Base-by-base conservation (phyloP, 2,329 filamentous ascomycete species). In the Emmonsiellopsis sp. region DNA sequence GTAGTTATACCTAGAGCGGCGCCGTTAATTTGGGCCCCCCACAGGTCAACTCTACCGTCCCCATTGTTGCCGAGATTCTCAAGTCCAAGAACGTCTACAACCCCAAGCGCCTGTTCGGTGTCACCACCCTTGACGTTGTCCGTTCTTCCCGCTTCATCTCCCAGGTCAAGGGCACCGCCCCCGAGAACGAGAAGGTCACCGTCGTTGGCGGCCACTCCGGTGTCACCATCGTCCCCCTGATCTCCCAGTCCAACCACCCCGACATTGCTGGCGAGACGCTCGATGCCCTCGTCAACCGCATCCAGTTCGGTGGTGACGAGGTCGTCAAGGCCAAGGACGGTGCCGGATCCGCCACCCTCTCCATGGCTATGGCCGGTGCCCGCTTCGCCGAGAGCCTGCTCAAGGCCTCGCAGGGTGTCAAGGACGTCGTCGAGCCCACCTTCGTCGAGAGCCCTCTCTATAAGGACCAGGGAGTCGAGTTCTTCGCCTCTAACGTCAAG, bases 301-400 rank as follows among this genome's bases (percentile, higher is more conserved):
- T 97, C 68, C 92, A 97, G 80, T 97, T 97, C 73, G 92, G 93
- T 74, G 92, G 92, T 81, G 92, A 97, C 73, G 92, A 97, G 85
- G 92, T 97, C 63, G 92, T 97, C 78, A 83, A 96, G 84, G 93
- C 92, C 76, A 97, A 97, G 87, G 91, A 92, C 71, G 93, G 92
- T 75, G 90, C 91, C 68, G 92, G 92, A 66, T 96, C 90, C 63
- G 92, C 92, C 71, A 97, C 92, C 60, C 87, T 97, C 65, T 96
- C 90, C 78, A 98, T 98, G 92, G 92, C 92, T 68, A 92, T 95
- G 83, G 92, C 92, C 62, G 92, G 92, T 77, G 82, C 81, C 60
- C 81, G 83, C 63, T 85, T 86, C 74, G 89, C 93, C 65, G 91
- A 97, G 80, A 89, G 87, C 63, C 79, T 98, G 66, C 87, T 98